Base-by-base conservation (phyloP, 495 filamentous ascomycete genomes). In the Cercophora scortea region DNA sequence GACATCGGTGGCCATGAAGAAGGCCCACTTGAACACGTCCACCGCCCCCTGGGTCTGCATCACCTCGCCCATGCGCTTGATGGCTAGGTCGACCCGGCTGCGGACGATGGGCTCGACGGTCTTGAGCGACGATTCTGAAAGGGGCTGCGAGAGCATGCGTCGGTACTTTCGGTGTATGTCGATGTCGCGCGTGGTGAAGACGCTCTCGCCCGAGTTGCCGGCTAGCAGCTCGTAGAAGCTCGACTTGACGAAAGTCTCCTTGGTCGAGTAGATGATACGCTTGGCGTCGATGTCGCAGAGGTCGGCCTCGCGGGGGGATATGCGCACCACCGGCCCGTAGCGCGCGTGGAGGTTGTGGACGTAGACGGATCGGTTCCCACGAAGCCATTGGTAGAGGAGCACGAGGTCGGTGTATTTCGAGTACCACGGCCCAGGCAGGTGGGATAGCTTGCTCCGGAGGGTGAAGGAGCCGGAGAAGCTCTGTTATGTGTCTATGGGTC, bases 11-110 rank as follows among this genome's bases (percentile, higher is more conserved):
- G 76, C 64, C 71, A 82, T 73, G 53, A 79, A 80, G 6, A 75
- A 46, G 65, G 66, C 79, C 80, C 80, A 82, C 43, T 79, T 77
- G 49, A 74, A 71, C 4, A 81, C 59, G 59, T 84, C 79, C 0
- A 60, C 68, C 6, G 55, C 58, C 0, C 61, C 63, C 32, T 52
- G 52, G 0, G 32, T 55, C 19, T 63, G 42, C 36, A 65, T 59
- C 25, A 75, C 70, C 15, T 70, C 56, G 0, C 32, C 39, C 10
- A 78, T 74, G 15, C 61, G 57, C 1, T 62, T 16, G 6, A 81
- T 72, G 11, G 75, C 49, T 0, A 69, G 64, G 45, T 73, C 59
- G 12, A 77, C 61, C 45, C 75, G 71, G 7, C 47, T 46, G n/a
- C 60, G 56, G 36, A 80, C 59, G 3, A 71, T 49, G 1, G 61